These are phyloP conservation scores for Limonomyces culmigenus DNA, from an alignment of 1,284 basidiomycete species.

Conservation along the genomic window DNA sequence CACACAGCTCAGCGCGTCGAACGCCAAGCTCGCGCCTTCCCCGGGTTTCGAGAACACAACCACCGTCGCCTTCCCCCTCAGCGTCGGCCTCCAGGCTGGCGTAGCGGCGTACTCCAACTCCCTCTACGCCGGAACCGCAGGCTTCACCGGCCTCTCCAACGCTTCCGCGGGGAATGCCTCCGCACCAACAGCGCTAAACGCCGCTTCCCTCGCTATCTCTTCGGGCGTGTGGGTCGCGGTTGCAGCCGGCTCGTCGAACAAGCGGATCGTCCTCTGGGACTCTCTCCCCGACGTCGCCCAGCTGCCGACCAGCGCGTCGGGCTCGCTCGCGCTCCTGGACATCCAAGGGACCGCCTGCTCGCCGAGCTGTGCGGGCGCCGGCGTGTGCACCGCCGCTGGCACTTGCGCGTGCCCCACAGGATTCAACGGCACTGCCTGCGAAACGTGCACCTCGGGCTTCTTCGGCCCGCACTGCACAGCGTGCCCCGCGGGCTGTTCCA, in stretches of 20 bases:
- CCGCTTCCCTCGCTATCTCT: slow-evolving; percentile 41
- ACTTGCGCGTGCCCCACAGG: slow-evolving; percentile 54
- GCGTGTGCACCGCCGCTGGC: slow-evolving; percentile 50
- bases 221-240: slow-evolving; percentile 53
- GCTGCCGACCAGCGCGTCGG: slow-evolving; percentile 29
- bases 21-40: slow-evolving; percentile 36
- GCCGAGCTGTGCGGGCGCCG: slow-evolving; percentile 50
- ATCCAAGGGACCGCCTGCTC: slow-evolving; percentile 57
- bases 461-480: slow-evolving; percentile 53
- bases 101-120: slow-evolving; percentile 38
- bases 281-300: slow-evolving; percentile 61
- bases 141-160: slow-evolving; percentile 38
- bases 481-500: slow-evolving; percentile 47
- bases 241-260: slow-evolving; percentile 24
- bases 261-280: slow-evolving; percentile 54
- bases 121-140: slow-evolving; percentile 43
- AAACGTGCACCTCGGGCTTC: slow-evolving; percentile 52
- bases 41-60: slow-evolving; percentile 38
- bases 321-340: slow-evolving; percentile 37
- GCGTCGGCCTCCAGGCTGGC: slow-evolving; percentile 46
- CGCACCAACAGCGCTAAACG: slow-evolving; percentile 28
- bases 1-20: slow-evolving; percentile 41
- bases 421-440: slow-evolving; percentile 63
- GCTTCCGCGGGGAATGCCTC: slow-evolving; percentile 29
- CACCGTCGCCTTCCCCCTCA: slow-evolving; percentile 39